Evolutionary conservation across 805 yeast species (phyloP).

Genomic region (Zygosaccharomyces lentus): DNA sequence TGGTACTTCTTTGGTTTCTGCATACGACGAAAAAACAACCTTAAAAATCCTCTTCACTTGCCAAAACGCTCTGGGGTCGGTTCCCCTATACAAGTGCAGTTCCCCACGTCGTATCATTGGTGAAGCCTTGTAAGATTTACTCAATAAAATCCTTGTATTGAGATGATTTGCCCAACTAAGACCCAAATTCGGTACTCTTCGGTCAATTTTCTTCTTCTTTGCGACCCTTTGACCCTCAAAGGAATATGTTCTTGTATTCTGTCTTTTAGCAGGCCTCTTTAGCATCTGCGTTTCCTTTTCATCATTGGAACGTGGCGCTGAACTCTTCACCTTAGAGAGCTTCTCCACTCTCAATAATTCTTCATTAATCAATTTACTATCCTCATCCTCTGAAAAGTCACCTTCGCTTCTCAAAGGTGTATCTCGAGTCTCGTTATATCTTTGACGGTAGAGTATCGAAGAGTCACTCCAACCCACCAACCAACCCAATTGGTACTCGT

Average conservation of each 20-base stretch:
- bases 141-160: conserved; percentile 45
- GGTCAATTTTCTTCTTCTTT: conserved; percentile 33
- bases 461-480: conserved; percentile 68
- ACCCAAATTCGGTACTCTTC: conserved; percentile 52
- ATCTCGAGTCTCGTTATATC: conserved; percentile 12
- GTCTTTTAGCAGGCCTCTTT: not conserved
- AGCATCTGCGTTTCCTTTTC: not conserved
- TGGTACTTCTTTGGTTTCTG: conserved; percentile 21
- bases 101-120: conserved; percentile 30
- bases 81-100: conserved; percentile 30
- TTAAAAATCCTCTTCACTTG: conserved; percentile 36
- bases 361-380: conserved; percentile 24
- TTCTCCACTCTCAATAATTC: conserved; percentile 11
- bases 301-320: not conserved
- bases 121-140: conserved; percentile 42
- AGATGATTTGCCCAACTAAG: conserved; percentile 50
- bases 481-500: conserved; percentile 68
- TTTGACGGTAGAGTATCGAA: conserved; percentile 34
- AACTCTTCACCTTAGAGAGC: not conserved
- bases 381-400: conserved; percentile 32
- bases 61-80: conserved; percentile 33
- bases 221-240: not conserved
- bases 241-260: not conserved
- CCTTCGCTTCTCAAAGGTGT: conserved; percentile 9
- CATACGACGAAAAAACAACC: conserved; percentile 40